Evolutionary conservation across 1,139 yeast species (phyloP).

Genomic region (Pneumocystis carinii): DNA sequence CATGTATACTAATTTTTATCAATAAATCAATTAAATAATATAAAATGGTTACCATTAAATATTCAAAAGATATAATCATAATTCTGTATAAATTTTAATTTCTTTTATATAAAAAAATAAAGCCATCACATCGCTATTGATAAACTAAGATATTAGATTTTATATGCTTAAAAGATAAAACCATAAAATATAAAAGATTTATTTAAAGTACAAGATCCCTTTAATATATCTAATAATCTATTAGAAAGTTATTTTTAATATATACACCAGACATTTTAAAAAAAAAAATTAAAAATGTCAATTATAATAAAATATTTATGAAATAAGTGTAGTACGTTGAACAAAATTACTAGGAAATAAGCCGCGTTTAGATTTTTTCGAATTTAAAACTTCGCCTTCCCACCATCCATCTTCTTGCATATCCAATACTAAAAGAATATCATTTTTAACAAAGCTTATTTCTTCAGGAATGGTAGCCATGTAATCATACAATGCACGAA

Average conservation of each 20-base stretch:
- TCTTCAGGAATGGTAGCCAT: conserved; percentile 71
- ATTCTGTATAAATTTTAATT: background rate
- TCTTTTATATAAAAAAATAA: background rate
- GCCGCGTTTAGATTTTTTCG: conserved; percentile 42
- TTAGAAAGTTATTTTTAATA: background rate
- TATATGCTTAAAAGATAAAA: background rate
- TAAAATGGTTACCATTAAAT: background rate
- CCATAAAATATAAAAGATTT: background rate
- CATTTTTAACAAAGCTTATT: conserved; percentile 56
- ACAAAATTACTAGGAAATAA: conserved; percentile 64
- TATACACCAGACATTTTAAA: background rate
- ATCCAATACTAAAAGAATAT: conserved; percentile 51
- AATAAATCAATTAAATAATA: background rate
- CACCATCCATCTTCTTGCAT: conserved; percentile 87
- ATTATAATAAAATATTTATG: background rate
- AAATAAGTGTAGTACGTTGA: background rate
- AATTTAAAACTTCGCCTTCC: conserved; percentile 54
- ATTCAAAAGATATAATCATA: background rate
- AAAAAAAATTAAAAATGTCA: background rate
- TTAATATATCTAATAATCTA: background rate
- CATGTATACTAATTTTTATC: background rate
- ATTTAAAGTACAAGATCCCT: background rate
- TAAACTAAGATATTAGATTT: background rate
- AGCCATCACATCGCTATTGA: background rate
- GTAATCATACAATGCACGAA: conserved; percentile 53